These are phyloP conservation scores for Auriscalpium orientale DNA, from an alignment of 768 basidiomycete species.

Conservation along the genomic window DNA sequence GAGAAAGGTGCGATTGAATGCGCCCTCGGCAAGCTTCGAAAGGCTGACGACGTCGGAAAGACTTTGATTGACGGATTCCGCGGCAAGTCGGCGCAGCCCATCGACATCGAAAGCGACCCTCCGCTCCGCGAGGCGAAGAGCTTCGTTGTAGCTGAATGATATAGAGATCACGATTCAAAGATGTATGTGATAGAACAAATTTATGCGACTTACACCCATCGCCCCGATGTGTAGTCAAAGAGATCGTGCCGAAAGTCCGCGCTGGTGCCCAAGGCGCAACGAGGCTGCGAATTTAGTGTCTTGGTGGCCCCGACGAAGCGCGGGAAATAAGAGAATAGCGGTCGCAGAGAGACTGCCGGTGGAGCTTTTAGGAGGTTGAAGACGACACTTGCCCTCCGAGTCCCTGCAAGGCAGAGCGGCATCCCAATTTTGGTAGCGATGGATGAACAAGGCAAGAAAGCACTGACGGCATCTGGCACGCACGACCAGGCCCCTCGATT, in stretches of 20 bases:
- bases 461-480: too few relatives aligned
- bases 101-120: constrained; percentile 34
- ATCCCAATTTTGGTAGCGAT: too few relatives aligned
- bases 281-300: too few relatives aligned
- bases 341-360: too few relatives aligned
- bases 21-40: constrained; percentile 37
- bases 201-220: constrained; percentile 19
- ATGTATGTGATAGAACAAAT: constrained; percentile 9
- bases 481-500: too few relatives aligned
- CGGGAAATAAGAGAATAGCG: too few relatives aligned
- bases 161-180: constrained; percentile 4
- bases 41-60: constrained; percentile 30
- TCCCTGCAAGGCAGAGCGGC: too few relatives aligned
- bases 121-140: constrained; percentile 40
- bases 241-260: constrained; percentile 12
- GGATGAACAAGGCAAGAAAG: too few relatives aligned
- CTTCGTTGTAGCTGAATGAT: constrained; percentile 18
- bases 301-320: constrained; percentile 4
- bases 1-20: constrained; percentile 25
- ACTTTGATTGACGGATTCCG: constrained; percentile 30
- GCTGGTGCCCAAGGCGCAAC: too few relatives aligned
- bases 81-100: constrained; percentile 37
- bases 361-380: too few relatives aligned
- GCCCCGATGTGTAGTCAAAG: constrained; percentile 21
- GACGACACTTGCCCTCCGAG: too few relatives aligned